Evolutionary conservation across 805 yeast species (phyloP).

Genomic region (Kodamaea neixiangensis): DNA sequence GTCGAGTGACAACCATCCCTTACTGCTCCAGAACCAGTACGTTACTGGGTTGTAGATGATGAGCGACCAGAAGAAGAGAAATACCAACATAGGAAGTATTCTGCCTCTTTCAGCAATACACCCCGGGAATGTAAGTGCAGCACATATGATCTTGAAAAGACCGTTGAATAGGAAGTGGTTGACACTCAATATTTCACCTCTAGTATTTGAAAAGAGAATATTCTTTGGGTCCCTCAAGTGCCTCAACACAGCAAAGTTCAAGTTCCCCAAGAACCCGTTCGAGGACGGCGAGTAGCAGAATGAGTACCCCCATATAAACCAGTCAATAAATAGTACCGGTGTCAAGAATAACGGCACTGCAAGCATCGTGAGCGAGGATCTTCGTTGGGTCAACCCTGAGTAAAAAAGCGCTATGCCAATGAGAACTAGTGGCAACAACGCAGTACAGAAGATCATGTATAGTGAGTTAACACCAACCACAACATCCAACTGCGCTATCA

Average conservation of each 20-base stretch:
- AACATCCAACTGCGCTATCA: conserved; percentile 10
- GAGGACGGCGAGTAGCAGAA: conserved; percentile 37
- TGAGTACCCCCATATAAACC: conserved; percentile 49
- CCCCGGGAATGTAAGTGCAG: conserved; percentile 44
- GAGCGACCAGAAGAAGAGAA: conserved; percentile 40
- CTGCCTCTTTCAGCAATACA: conserved; percentile 47
- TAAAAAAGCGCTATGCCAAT: conserved; percentile 42
- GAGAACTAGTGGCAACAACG: conserved; percentile 32
- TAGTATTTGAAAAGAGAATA: conserved; percentile 31
- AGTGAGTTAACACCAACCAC: conserved; percentile 24
- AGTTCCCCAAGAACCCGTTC: conserved; percentile 31
- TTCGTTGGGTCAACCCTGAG: conserved; percentile 44
- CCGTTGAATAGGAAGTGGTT: conserved; percentile 43
- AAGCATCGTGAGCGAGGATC: conserved; percentile 43
- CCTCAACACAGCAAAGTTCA: conserved; percentile 18
- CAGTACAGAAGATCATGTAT: conserved; percentile 38
- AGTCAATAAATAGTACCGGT: conserved; percentile 38
- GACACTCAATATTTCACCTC: conserved; percentile 40
- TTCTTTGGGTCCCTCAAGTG: conserved; percentile 22
- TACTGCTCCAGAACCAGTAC: conserved; percentile 47
- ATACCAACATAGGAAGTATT: conserved; percentile 41
- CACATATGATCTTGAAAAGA: conserved; percentile 40
- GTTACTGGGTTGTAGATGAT: conserved; percentile 45
- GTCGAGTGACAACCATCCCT: conserved; percentile 45
- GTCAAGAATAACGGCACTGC: conserved; percentile 34